phyloP scores from a whole-genome alignment of 768 basidiomycete genomes.

The Kwoniella mangroviensis region DNA sequence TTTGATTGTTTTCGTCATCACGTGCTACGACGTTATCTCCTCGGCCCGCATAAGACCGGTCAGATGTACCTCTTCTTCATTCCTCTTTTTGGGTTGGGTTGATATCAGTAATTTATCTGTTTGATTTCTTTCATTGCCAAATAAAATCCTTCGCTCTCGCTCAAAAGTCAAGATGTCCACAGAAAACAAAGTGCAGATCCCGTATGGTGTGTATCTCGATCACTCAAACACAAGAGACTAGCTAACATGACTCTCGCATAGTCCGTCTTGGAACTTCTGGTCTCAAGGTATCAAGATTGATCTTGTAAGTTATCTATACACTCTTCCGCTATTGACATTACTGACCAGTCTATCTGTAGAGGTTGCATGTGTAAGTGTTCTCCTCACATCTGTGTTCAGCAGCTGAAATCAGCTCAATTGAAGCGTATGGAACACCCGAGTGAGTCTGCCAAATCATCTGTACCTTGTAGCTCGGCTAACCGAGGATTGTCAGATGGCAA shows the following conservation, averaged over 20 bases:
- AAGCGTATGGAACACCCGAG: slow-evolving; percentile 36
- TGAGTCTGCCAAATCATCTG: slow-evolving; percentile 6
- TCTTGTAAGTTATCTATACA: slow-evolving; percentile 62
- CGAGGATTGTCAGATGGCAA: slow-evolving; percentile 15
- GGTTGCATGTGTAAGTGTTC: slow-evolving; percentile 37
- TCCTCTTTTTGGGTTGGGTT: neutral
- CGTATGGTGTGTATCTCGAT: slow-evolving; percentile 1
- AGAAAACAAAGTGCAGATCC: slow-evolving; percentile 5
- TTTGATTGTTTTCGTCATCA: neutral
- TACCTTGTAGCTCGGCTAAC: neutral
- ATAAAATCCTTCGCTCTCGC: too few relatives aligned
- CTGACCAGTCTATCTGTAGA: slow-evolving; percentile 2
- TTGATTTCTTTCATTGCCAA: neutral
- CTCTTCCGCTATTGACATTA: slow-evolving; percentile 56
- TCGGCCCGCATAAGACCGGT: neutral
- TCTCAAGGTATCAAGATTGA: slow-evolving; percentile 68
- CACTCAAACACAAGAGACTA: neutral
- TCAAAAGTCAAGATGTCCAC: neutral
- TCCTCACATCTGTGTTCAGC: neutral
- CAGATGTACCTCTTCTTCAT: neutral
- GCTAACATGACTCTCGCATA: neutral
- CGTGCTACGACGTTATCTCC: neutral
- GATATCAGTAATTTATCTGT: neutral
- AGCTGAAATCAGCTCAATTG: neutral
- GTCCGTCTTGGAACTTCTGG: slow-evolving; percentile 66